phyloP scores from a whole-genome alignment of 106 monocot species.

The Dactylorhiza incarnata region DNA sequence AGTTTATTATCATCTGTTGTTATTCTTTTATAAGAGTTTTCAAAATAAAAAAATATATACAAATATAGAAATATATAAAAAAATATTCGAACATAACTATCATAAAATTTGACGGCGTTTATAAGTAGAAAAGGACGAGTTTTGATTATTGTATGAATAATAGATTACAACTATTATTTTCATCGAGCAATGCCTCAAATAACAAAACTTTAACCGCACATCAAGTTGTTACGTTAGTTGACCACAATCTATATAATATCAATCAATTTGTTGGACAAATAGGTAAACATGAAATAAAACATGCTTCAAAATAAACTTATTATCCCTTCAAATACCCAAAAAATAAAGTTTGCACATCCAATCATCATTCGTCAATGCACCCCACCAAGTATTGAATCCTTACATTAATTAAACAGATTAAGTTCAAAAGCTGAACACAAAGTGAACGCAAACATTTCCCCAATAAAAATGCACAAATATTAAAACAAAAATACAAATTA shows the following conservation, averaged over 20 bases:
- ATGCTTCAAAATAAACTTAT: not conserved
- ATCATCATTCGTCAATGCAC: not conserved
- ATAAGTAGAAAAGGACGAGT: no score
- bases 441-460: no score
- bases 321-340: not conserved
- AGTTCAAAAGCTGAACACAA: not conserved
- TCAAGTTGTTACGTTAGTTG: not conserved
- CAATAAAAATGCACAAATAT: no score
- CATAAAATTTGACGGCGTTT: no score
- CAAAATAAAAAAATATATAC: no score
- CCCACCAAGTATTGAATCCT: not conserved
- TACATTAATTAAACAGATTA: not conserved
- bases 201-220: not conserved
- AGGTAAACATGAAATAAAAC: not conserved
- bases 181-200: not conserved
- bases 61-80: no score
- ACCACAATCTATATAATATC: not conserved
- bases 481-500: no score
- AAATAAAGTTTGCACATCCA: not conserved
- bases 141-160: no score
- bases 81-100: no score
- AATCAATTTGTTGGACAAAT: not conserved
- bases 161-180: not conserved
- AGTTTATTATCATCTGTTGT: no score
- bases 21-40: no score